Conservation (phyloP, 2,329 filamentous ascomycete species). For the Ceratocystis alfenasii region DNA sequence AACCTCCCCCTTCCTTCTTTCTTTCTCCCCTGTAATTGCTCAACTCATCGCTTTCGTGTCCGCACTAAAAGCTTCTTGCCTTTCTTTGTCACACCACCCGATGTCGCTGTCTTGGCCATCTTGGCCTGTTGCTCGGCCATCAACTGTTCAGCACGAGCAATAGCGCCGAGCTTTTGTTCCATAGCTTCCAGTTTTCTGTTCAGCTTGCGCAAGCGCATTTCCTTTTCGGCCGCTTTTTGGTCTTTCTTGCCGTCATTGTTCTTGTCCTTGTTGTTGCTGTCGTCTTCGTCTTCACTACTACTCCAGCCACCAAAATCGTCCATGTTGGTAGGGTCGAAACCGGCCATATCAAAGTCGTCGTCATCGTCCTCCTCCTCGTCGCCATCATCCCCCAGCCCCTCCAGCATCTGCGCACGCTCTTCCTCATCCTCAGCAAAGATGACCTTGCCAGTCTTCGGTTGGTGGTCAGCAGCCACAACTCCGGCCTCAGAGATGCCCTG, state of each 20-base stretch:
- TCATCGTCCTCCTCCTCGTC: slow-evolving; percentile 29
- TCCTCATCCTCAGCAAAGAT: slow-evolving; percentile 31
- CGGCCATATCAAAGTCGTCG: slow-evolving; percentile 21
- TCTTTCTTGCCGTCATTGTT: slow-evolving; percentile 27
- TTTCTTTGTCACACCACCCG: slow-evolving; percentile 45
- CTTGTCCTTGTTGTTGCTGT: slow-evolving; percentile 36
- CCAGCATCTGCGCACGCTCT: slow-evolving; percentile 27
- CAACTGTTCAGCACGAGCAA: slow-evolving; percentile 45
- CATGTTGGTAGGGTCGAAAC: slow-evolving; percentile 23
- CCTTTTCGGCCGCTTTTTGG: slow-evolving; percentile 24
- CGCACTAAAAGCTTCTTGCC: slow-evolving; percentile 53
- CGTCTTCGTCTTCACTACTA: slow-evolving; percentile 29
- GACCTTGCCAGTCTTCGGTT: slow-evolving; percentile 29
- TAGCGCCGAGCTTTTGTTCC: slow-evolving; percentile 42
- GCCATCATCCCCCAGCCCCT: slow-evolving; percentile 29
- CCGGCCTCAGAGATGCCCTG: slow-evolving; percentile 25
- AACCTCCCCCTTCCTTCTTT: neutral
- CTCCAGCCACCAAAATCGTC: slow-evolving; percentile 19
- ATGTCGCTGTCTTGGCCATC: slow-evolving; percentile 54
- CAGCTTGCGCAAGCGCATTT: slow-evolving; percentile 34
- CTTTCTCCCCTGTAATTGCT: slow-evolving; percentile 15
- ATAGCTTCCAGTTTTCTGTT: slow-evolving; percentile 39
- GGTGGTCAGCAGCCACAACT: neutral
- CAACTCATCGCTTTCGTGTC: slow-evolving; percentile 45
- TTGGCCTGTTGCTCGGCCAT: slow-evolving; percentile 48